Base-by-base conservation (phyloP, 352 stramenopile genomes). In the Phytopythium delawarense region DNA sequence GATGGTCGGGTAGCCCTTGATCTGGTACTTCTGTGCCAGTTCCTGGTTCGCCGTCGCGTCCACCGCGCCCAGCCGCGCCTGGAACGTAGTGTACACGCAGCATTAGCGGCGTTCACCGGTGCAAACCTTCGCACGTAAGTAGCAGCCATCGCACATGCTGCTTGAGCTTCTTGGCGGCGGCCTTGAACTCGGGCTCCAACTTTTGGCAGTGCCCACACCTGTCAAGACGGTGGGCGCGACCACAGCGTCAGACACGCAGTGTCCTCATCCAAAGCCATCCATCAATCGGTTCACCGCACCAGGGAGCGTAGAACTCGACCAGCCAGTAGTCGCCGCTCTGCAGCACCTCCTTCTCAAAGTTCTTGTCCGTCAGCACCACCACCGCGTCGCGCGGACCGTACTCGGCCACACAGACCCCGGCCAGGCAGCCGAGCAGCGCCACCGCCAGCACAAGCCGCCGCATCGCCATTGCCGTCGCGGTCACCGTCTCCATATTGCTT, bases 251-350 rank as follows among this genome's bases (percentile, higher is more conserved):
- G 13, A 35, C 60, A 21, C 21, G n/a, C 57, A 35, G 25, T 30
- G 25, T 3, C 25, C 25, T 30, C 25, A 30, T 30, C 25, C 25
- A 30, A 30, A 30, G 25, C 25, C 3, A 30, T 30, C 25, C 3
- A 30, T 30, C 25, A 1, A 30, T 30, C 25, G 25, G 21, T 59
- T 30, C 8, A 18, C 58, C 64, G 12, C 46, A 86, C 91, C 91
- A 98, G 35, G 91, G 92, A 20, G 92, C 92, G 64, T 96, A 97
- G 71, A 98, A 98, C 67, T 98, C 89, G 42, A 98, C 92, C 44
- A 98, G 71, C 89, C 90, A 98, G 54, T 91, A 91, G 66, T 92
- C 84, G 5, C 61, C 61, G 59, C 85, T 92, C 59, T 91, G 70
- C 46, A 94, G 76, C 59, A 94, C 82, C 49, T 89, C 75, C 57